These are phyloP conservation scores for Mycena polygramma DNA, from an alignment of 768 basidiomycete species.

Conservation along the genomic window DNA sequence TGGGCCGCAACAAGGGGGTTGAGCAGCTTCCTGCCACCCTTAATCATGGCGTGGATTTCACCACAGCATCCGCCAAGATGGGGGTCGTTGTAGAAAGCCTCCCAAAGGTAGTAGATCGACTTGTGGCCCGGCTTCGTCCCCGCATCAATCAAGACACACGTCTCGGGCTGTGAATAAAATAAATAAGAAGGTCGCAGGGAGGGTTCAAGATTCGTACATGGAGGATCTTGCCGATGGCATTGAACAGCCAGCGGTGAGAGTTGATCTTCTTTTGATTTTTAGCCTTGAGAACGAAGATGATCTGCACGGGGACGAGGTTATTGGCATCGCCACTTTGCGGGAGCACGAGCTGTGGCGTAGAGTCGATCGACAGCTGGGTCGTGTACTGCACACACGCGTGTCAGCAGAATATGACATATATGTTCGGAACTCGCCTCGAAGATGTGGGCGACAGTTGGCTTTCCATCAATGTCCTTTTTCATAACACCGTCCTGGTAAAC, in stretches of 20 bases:
- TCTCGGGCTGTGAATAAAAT: constrained; percentile 74
- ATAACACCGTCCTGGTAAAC: constrained; percentile 96
- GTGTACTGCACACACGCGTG: constrained; percentile 75
- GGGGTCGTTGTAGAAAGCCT: constrained; percentile 86
- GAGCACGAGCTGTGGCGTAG: constrained; percentile 90
- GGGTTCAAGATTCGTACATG: constrained; percentile 59
- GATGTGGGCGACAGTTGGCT: constrained; percentile 93
- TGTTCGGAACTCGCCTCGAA: constrained; percentile 76
- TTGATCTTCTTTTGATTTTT: constrained; percentile 98
- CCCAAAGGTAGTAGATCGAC: constrained; percentile 96
- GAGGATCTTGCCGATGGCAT: constrained; percentile 88
- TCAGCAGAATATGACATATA: constrained; percentile 2
- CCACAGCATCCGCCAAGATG: constrained; percentile 91
- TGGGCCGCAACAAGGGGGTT: constrained; percentile 96
- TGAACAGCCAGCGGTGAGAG: constrained; percentile 96
- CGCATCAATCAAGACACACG: constrained; percentile 93
- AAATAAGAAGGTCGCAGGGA: background rate
- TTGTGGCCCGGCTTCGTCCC: constrained; percentile 98
- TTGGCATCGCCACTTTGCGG: constrained; percentile 92
- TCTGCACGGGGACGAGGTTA: constrained; percentile 93
- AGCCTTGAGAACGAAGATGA: constrained; percentile 92
- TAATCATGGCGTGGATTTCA: constrained; percentile 97
- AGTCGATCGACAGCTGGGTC: constrained; percentile 93
- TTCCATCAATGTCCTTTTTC: constrained; percentile 92
- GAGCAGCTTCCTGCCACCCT: constrained; percentile 90